Base-by-base conservation (phyloP, 1,284 basidiomycete genomes). In the Cystobasidium pallidum region DNA sequence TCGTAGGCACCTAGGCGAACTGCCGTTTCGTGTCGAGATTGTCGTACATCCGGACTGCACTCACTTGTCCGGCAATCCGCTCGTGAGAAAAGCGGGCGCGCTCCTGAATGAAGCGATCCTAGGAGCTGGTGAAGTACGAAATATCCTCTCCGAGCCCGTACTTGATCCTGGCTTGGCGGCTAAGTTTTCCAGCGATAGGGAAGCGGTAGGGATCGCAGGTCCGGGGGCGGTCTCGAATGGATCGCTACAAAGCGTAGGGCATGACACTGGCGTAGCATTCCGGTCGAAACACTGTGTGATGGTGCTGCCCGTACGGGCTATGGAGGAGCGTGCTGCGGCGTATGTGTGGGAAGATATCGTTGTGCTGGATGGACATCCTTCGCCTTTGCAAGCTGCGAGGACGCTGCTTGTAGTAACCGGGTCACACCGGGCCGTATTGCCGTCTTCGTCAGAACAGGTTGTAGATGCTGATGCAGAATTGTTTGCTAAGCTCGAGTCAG, bases 211-310 rank as follows among this genome's bases (percentile, higher is more conserved):
- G 10, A 57, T 3, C 19, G 36, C 54, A 57, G 54, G 54, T 36
- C 54, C 54, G 36, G 54, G 54, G n/a, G 54, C 54, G 11, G 54
- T 57, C 19, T 57, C 54, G 26, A 57, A 57, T 34, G 54, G 54
- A 19, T 36, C 32, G 10, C 32, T 36, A 10, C 54, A 57, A 10
- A n/a, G 7, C 2, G 30, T 36, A 3, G 54, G 54, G 32, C 54
- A 57, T 24, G 32, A n/a, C n/a, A 36, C n/a, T 34, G 8, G 30
- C 36, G 30, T 34, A 6, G n/a, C 54, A n/a, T 28, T 57, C 24
- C 10, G 19, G n/a, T 57, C 21, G 30, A 57, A 32, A 19, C 54
- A 57, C 36, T 57, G 54, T 2, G 4, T 57, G 13, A 19, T 57
- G 28, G 36, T 57, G 32, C 54, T 57, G 28, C 13, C 10, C 6